Evolutionary conservation across 2,329 filamentous ascomycete genomes (phyloP).

Genomic region (Mycosphaerella sp.): DNA sequence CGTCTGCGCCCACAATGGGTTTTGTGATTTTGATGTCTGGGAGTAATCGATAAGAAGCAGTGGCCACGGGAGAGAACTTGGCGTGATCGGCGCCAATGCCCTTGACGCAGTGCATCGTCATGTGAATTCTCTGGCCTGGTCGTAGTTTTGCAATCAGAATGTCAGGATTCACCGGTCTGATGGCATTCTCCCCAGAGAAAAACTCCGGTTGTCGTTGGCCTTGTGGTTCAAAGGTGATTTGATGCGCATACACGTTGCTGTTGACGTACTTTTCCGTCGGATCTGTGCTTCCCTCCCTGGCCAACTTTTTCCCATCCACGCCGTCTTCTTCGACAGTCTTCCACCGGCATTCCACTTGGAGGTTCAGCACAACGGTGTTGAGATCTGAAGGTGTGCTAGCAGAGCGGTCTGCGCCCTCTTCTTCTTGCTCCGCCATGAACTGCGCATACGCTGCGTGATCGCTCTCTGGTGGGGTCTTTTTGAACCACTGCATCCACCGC

Average conservation of each 20-base stretch:
- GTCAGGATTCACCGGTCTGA: conserved; percentile 78
- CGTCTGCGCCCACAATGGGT: conserved; percentile 81
- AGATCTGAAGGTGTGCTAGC: conserved; percentile 58
- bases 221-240: conserved; percentile 66
- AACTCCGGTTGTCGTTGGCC: conserved; percentile 62
- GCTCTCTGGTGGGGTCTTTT: conserved; percentile 56
- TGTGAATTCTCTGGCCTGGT: conserved; percentile 77
- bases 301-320: conserved; percentile 47
- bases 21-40: conserved; percentile 76
- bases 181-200: conserved; percentile 57
- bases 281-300: conserved; percentile 66
- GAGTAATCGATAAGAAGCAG: conserved; percentile 84
- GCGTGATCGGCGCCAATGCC: conserved; percentile 90
- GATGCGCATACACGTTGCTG: conserved; percentile 55
- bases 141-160: conserved; percentile 92
- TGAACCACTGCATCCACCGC: conserved; percentile 75
- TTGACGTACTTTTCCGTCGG: conserved; percentile 79
- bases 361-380: conserved; percentile 76
- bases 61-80: conserved; percentile 95
- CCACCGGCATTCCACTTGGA: conserved; percentile 74
- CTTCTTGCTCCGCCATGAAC: conserved; percentile 37
- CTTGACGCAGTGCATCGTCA: conserved; percentile 91
- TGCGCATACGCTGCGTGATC: conserved; percentile 46
- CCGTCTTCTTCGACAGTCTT: conserved; percentile 47
- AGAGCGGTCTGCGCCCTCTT: conserved; percentile 38